Evolutionary conservation across 2,329 filamentous ascomycete genomes (phyloP).

Genomic region (Pestalotiopsis sp.): DNA sequence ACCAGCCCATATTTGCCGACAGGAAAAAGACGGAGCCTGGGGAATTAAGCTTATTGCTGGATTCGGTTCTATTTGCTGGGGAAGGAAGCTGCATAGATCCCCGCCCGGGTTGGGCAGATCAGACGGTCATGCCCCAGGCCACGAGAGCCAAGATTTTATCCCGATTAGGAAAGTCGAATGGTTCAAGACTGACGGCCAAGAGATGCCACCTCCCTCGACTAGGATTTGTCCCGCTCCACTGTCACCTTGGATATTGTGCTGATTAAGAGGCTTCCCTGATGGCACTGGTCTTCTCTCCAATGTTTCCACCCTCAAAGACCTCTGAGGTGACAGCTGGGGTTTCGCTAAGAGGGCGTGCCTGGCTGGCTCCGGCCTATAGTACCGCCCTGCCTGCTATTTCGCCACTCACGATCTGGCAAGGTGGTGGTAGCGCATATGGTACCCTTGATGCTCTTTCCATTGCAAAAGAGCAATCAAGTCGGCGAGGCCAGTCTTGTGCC

Average conservation of each 20-base stretch:
- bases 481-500: neutral
- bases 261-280: neutral
- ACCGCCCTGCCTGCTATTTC: neutral
- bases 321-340: too few species aligned
- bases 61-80: neutral
- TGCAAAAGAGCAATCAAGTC: neutral
- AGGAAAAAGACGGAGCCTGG: neutral
- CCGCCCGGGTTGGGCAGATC: neutral
- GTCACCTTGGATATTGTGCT: neutral
- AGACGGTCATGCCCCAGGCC: neutral
- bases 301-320: neutral
- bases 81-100: conserved; percentile 4
- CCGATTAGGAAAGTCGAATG: conserved; percentile 4
- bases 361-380: too few species aligned
- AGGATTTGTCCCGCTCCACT: conserved; percentile 4
- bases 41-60: conserved; percentile 12
- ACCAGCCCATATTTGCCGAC: neutral
- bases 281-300: neutral
- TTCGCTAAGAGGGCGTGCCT: too few species aligned
- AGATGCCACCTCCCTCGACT: conserved; percentile 6
- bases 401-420: neutral
- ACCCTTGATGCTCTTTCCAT: neutral
- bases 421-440: neutral
- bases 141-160: neutral
- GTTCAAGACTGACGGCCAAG: neutral